Base-by-base conservation (phyloP, 2,329 filamentous ascomycete genomes). In the Magnaporthiopsis rhizophila region DNA sequence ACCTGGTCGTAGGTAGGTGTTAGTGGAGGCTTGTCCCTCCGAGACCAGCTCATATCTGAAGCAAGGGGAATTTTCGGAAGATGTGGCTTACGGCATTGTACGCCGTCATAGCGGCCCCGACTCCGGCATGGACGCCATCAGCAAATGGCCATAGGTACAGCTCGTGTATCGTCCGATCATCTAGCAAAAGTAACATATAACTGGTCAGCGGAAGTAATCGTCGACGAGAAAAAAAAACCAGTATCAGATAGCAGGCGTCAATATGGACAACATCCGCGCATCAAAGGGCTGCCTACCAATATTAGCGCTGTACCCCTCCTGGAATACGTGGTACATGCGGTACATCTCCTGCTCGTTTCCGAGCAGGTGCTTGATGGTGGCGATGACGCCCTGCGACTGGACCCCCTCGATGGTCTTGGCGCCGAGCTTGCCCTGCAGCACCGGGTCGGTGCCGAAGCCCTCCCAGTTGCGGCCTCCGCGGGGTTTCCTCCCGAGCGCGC, bases 321-420 rank as follows among this genome's bases (percentile, higher is more conserved):
- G 79, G 3, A 83, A 66, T 1, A 77, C 74, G 68, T 83, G 83
- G 70, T 82, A 83, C 81, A 83, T 86, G 70, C 82, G 81, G 15
- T 58, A 73, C 59, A 88, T 83, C 36, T 38, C 36, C 77, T 92
- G 91, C 76, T 91, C 89, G 69, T 93, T 90, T 61, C 78, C 83
- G 65, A 91, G 84, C 72, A 80, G 89, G 72, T 93, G 90, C 80
- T 93, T 94, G 60, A 89, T 89, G 71, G 89, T 92, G 66, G 92
- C 91, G 76, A 96, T 89, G 63, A 94, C 85, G 73, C 91, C 91
- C 18, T 88, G 86, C 71, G 88, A 85, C 74, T 96, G 92, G 59
- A 96, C 93, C 66, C 92, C 92, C 72, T 85, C 83, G 66, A 96
- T 83, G 1, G 89, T 90, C 72, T 90, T 82, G 53, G 86, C 86